Evolutionary conservation across 108 stramenopile species (phyloP).

Genomic region (Pseudonitzschia multistriata): DNA sequence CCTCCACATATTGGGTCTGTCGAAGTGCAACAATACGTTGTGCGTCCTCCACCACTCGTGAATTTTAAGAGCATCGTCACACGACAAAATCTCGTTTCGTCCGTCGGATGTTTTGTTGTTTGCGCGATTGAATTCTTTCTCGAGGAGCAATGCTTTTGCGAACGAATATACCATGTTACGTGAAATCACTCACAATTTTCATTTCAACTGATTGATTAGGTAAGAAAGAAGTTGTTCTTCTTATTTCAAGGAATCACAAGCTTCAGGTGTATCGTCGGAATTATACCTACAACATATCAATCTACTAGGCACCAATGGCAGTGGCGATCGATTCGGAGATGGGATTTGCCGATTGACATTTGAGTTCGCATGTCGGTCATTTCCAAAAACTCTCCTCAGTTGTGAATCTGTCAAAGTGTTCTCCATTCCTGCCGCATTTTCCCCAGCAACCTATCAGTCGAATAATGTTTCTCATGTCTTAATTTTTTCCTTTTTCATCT

Average conservation of each 20-base stretch:
- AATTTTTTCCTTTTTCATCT: background rate
- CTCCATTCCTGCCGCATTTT: too few species aligned
- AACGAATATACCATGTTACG: background rate
- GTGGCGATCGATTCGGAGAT: background rate
- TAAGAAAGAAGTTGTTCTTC: constrained; percentile 15
- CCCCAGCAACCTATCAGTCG: too few species aligned
- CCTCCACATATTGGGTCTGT: background rate
- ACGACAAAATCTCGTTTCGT: background rate
- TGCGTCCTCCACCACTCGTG: constrained; percentile 1
- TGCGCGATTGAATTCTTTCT: constrained; percentile 17
- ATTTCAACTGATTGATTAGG: constrained; percentile 13
- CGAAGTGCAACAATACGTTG: constrained; percentile 6
- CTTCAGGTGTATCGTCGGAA: background rate
- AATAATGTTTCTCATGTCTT: background rate
- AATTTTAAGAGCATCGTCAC: background rate
- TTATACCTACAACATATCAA: background rate
- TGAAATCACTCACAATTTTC: constrained; percentile 1
- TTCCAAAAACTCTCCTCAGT: background rate
- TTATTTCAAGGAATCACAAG: background rate
- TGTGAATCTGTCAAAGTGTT: background rate
- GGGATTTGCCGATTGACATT: background rate
- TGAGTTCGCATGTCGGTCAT: background rate
- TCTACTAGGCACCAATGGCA: background rate
- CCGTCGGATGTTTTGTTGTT: background rate
- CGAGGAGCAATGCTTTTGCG: background rate